Base-by-base conservation (phyloP, 2,329 filamentous ascomycete species). In the Cadophora gregata region DNA sequence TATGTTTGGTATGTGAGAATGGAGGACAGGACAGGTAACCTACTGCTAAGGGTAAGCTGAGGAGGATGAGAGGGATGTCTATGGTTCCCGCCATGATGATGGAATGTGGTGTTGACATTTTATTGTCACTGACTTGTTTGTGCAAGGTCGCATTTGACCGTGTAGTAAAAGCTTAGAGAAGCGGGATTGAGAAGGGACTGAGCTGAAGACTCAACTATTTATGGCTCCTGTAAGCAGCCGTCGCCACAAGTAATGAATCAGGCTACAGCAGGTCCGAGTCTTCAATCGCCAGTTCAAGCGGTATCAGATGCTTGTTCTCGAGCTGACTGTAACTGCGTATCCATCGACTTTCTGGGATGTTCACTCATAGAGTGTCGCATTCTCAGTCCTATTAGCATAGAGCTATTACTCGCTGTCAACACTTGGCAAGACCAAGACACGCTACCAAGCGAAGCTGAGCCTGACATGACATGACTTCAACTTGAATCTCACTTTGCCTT, bases 21-120 rank as follows among this genome's bases (percentile, higher is more conserved):
- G 14, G 21, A 19, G 21, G 16, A 1, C 33, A 2, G 27, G 29
- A 19, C 4, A 6, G 21, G 16, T 3, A 8, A 21, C 51, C 38
- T 53, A 53, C 59, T 53, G 61, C 61, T 45, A 63, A 36, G 5
- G 19, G 1, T 24, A 50, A 47, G 8, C 27, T 55, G 27, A 33
- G 16, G 19, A 55, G 27, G 6, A 55, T n/a, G 27, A n/a, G 25
- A 7, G 29, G 27, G 29, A 55, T 8, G 19, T 5, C 33, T 14
- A 33, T 4, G 19, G 1, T 3, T 6, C 27, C 27, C 2, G 3
- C 19, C 25, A 31, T 25, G 50, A n/a, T n/a, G 25, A 8, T 1
- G 27, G 12, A 31, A 16, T n/a, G 6, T n/a, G 27, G 8, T 53
- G 14, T n/a, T 55, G 27, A 16, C 27, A 14, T 27, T 53, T 29